A percentile compares a stretch with the other conserved stretches of the same genome.
Conservation (phyloP, 345 rosid species). For the Carallia brachiata region DNA sequence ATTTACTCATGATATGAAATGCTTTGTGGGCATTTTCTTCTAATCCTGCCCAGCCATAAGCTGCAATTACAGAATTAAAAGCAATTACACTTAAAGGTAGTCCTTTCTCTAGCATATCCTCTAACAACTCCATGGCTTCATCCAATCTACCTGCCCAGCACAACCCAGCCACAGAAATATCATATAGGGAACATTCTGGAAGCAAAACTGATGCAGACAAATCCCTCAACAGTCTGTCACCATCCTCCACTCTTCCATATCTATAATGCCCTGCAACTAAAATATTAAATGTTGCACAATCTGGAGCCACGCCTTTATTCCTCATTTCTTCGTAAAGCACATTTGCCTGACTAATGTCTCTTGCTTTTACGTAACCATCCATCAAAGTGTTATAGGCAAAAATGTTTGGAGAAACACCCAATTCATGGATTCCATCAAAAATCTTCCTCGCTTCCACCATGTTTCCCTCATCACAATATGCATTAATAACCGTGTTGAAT, state of each 20-base stretch:
- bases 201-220: conserved; percentile 28
- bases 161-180: conserved; percentile 53
- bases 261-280: conserved; percentile 59
- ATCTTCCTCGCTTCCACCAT: conserved; percentile 48
- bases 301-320: conserved; percentile 50
- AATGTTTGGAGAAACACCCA: conserved; percentile 46
- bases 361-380: conserved; percentile 66
- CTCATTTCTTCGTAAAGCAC: conserved; percentile 58
- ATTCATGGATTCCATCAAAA: conserved; percentile 43
- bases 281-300: conserved; percentile 62
- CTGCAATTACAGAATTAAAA: conserved; percentile 66
- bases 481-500: conserved; percentile 47
- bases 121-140: conserved; percentile 45
- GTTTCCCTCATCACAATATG: conserved; percentile 59
- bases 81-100: conserved; percentile 47
- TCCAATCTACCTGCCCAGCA: conserved; percentile 68
- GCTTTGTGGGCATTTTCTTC: conserved; percentile 48
- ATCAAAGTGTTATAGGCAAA: conserved; percentile 55
- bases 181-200: conserved; percentile 40
- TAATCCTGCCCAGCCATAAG: conserved; percentile 49
- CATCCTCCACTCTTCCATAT: conserved; percentile 53
- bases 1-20: conserved; percentile 46
- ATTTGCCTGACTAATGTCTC: conserved; percentile 52
- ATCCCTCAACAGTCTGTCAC: conserved; percentile 49
- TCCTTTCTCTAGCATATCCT: conserved; percentile 59